Evolutionary conservation across 257 asterid species (phyloP), one percentile per base, ranked within the genome.

Genomic region (Rauvolfia tetraphylla): DNA sequence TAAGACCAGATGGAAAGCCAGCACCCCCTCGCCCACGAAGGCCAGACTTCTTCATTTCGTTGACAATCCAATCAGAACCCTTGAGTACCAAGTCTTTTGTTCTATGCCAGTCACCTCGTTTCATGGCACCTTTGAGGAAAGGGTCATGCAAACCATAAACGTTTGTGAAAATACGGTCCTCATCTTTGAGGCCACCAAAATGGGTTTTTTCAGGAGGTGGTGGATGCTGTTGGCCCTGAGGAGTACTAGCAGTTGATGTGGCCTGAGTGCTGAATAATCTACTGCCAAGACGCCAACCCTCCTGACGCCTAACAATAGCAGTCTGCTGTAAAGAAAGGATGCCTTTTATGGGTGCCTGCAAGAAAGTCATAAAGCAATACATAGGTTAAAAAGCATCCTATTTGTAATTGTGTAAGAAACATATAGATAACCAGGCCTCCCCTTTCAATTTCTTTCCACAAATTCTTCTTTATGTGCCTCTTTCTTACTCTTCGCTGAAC

Each of bases 1-100:
- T 95, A 13, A 95, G 94, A 70, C 99, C 99, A 58, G 99, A 95
- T 46, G 97, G 98, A 80, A 95, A 93, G 75, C 98, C 99, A 71
- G 99, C 99, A 58, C 99, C 99, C 74, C 99, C 99, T 79, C 98
- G 97, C 31, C 99, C 99, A 73, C 97, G 89, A 73, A 95, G 99
- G 70, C 99, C 99, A 42, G 98, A 95, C 81, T 93, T 95, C 90
- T 93, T 95, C 84, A 95, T 87, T 84, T 93, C 99, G 76, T 91
- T 91, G 76, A 95, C 98, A 42, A 91, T 90, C 99, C 99, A 95
- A 82, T 95, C 98, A 73, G 97, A 20, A 18, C 99, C 99, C 86
- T 95, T 95, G 39, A 88, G 75, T 71, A 95, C 98, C 7, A 95
- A 90, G 82, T 93, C 99, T 75, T 95, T 95, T 54, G 99, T 95